phyloP scores from a whole-genome alignment of 2,329 filamentous ascomycete species.

The Canariomyces notabilis region DNA sequence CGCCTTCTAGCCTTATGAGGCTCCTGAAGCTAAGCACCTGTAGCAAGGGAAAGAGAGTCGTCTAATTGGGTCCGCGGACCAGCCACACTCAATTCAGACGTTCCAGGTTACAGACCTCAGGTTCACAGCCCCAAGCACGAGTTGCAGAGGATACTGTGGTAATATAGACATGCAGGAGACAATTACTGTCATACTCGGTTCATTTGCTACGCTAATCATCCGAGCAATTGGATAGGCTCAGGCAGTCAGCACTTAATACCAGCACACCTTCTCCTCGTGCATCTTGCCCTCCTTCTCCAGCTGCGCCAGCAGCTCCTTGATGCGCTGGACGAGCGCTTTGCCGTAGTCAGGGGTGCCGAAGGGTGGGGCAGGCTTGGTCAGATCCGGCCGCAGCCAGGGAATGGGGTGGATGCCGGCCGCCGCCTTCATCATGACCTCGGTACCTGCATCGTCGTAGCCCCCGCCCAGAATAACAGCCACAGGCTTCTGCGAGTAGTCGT shows the following conservation, averaged over 20 bases:
- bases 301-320: slow-evolving; percentile 2
- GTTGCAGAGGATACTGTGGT: no score
- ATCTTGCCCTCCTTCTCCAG: slow-evolving; percentile 5
- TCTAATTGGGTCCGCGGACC: no score
- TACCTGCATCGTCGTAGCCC: slow-evolving; percentile 4
- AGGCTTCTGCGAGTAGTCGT: slow-evolving; percentile 2
- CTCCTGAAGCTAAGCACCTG: no score
- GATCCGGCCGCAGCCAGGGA: slow-evolving; percentile 5
- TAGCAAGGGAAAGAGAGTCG: no score
- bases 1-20: no score
- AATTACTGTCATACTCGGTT: not conserved
- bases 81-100: no score
- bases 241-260: no score
- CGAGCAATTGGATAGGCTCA: no score
- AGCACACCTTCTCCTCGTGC: slow-evolving; percentile 3
- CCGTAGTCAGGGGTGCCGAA: slow-evolving; percentile 4
- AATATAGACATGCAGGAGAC: not conserved
- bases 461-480: slow-evolving; percentile 5
- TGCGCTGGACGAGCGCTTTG: slow-evolving; percentile 6
- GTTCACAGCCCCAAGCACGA: no score
- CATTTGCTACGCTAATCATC: not conserved
- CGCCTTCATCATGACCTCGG: slow-evolving; percentile 5
- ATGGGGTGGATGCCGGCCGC: slow-evolving; percentile 3
- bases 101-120: no score
- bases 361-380: slow-evolving; percentile 1